Evolutionary conservation across 768 basidiomycete species (phyloP), one percentile per base, ranked within the genome.

Genomic region (Suillus spraguei): DNA sequence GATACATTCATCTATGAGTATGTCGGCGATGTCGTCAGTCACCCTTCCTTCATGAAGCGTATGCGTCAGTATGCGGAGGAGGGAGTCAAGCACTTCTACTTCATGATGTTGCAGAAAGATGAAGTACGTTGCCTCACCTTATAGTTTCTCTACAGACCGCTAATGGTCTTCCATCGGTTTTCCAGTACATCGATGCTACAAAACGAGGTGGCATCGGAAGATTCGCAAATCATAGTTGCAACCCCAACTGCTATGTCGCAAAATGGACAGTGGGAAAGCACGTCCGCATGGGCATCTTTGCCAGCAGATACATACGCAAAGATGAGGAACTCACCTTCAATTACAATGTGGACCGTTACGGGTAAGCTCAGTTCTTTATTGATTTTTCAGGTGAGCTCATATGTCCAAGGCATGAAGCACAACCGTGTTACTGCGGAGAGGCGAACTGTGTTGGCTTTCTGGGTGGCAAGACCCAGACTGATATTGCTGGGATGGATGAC

Each of bases 331-430:
- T 98, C 68, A 99, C 97, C 0, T 99, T 99, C 81, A 99, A 99
- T 77, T 99, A 99, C 75, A 99, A 99, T 74, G 97, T 99, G 46
- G 97, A 99, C 76, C 94, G 97, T 63, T 99, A 99, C 70, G 97
- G 97, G 97, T 96, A 64, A 56, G 90, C 80, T 54, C 32, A 33
- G 22, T 35, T 49, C 16, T 33, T 47, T 38, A 67, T 17, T 22
- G 24, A 44, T 41, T 39, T 47, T 11, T 8, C 41, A 36, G 46
- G 49, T 20, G 24, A 17, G 33, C 53, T 41, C 53, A 63, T 41
- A n/a, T n/a, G 22, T 28, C 9, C 7, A 66, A 97, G 96, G 0
- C 95, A 99, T 76, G 92, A 96, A 64, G 91, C 97, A 59, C 97
- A 99, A 74, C 83, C 82, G 36, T 99, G 97, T 75, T 95, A 92